These are phyloP conservation scores for Vanrija pseudolonga DNA, from an alignment of 1,284 basidiomycete species.

Conservation along the genomic window DNA sequence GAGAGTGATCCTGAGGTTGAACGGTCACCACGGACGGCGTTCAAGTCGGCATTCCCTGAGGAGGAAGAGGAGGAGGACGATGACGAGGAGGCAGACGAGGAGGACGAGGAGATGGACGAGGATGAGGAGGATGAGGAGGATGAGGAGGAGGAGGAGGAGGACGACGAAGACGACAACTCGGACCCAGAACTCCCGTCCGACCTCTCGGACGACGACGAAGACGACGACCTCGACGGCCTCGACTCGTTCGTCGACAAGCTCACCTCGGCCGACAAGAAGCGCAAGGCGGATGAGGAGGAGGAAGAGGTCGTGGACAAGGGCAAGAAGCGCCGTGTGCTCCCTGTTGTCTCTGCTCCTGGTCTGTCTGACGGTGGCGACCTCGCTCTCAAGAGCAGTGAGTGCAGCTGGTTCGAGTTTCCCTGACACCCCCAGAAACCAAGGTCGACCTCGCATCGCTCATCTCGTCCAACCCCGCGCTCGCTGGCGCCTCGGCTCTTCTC, in stretches of 20 bases:
- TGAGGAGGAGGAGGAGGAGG: conserved; percentile 47
- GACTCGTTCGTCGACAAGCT: conserved; percentile 69
- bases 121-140: conserved; percentile 51
- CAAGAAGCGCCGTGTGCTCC: conserved; percentile 47
- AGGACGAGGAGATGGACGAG: conserved; percentile 53
- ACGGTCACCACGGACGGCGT: conserved; percentile 58
- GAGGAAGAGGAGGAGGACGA: conserved; percentile 29
- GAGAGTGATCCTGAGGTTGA: conserved; percentile 55
- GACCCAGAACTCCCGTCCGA: conserved; percentile 55
- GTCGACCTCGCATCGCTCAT: conserved; percentile 52
- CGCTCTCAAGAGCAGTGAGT: conserved; percentile 39
- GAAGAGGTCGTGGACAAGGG: conserved; percentile 62
- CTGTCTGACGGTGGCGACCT: conserved; percentile 38
- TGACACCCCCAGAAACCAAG: conserved; percentile 37
- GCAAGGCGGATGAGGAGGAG: conserved; percentile 64
- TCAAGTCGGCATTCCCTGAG: conserved; percentile 21
- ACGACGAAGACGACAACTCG: conserved; percentile 44
- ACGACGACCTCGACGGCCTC: conserved; percentile 61
- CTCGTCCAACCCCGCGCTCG: conserved; percentile 61
- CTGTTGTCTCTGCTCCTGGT: conserved; percentile 44
- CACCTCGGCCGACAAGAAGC: conserved; percentile 62
- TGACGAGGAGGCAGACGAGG: conserved; percentile 43
- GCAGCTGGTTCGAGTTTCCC: background rate
- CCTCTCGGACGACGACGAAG: conserved; percentile 57
- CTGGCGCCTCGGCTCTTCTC: conserved; percentile 51